Conservation (phyloP, 2,329 filamentous ascomycete species). For the Triangularia setosa region DNA sequence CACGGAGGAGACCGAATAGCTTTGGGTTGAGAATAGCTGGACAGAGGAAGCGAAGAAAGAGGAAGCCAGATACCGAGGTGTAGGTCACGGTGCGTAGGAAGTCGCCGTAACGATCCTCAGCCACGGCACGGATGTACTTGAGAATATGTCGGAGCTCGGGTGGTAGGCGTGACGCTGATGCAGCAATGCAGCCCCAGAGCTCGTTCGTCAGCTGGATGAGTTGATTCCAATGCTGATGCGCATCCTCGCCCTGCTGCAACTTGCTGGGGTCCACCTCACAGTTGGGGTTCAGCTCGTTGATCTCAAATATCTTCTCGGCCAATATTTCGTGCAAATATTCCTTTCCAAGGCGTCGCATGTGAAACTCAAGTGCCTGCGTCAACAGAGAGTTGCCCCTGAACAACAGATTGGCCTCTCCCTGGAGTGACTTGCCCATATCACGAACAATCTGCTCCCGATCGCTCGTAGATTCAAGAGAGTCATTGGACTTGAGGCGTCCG, state of each 20-base stretch:
- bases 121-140: conserved; percentile 86
- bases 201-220: conserved; percentile 74
- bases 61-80: conserved; percentile 89
- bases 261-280: conserved; percentile 94
- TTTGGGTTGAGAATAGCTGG: conserved; percentile 95
- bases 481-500: conserved; percentile 65
- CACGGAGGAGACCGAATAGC: conserved; percentile 77
- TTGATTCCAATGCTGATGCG: conserved; percentile 78
- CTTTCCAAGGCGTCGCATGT: conserved; percentile 91
- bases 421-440: conserved; percentile 73
- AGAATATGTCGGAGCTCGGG: conserved; percentile 80
- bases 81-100: conserved; percentile 86
- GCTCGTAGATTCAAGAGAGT: conserved; percentile 58
- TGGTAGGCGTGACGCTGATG: conserved; percentile 71
- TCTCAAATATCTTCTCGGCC: conserved; percentile 79
- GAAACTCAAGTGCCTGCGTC: conserved; percentile 88
- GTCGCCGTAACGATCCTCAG: conserved; percentile 90
- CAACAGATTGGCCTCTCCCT: conserved; percentile 86
- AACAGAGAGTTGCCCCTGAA: conserved; percentile 93
- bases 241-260: conserved; percentile 61
- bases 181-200: conserved; percentile 78
- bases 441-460: conserved; percentile 70
- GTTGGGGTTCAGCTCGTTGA: conserved; percentile 84
- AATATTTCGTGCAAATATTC: conserved; percentile 88
- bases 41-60: conserved; percentile 93